A percentile compares a stretch with the other conserved stretches of the same genome.
Evolutionary conservation across 2,329 filamentous ascomycete species (phyloP).

Genomic region (Blastomyces parvus): DNA sequence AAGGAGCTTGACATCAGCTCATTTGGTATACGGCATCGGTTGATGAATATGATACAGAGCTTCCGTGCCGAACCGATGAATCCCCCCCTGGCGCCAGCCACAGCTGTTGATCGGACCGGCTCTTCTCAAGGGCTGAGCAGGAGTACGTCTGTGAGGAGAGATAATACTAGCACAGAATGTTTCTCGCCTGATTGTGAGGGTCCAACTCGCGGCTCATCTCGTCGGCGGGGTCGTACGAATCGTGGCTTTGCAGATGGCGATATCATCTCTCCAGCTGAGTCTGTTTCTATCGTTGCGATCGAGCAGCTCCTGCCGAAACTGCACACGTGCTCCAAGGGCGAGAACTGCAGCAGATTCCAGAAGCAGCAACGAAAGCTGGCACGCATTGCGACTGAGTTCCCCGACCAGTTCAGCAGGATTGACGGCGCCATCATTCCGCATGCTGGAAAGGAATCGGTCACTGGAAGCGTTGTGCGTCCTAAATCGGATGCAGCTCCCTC

Average conservation of each 20-base stretch:
- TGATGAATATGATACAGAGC: constrained; percentile 51
- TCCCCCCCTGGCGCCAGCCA: constrained; percentile 8
- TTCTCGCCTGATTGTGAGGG: constrained; percentile 27
- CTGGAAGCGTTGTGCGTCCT: constrained; percentile 51
- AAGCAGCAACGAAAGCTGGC: constrained; percentile 70
- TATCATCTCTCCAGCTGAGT: constrained; percentile 71
- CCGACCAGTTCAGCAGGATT: constrained; percentile 51
- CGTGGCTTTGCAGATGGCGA: constrained; percentile 30
- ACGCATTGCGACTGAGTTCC: constrained; percentile 65
- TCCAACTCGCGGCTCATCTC: constrained; percentile 12
- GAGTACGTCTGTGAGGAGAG: background rate
- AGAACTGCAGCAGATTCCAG: constrained; percentile 72
- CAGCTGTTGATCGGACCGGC: constrained; percentile 22
- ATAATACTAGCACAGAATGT: constrained; percentile 1
- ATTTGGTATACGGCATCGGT: constrained; percentile 52
- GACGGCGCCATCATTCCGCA: constrained; percentile 53
- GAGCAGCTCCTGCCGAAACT: constrained; percentile 85
- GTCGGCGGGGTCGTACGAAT: constrained; percentile 19
- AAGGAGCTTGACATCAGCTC: constrained; percentile 55
- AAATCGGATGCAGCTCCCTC: constrained; percentile 69
- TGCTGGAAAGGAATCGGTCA: constrained; percentile 65
- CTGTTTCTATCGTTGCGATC: constrained; percentile 83
- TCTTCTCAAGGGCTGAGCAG: constrained; percentile 2
- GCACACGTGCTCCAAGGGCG: constrained; percentile 76
- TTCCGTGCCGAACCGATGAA: constrained; percentile 33